These are phyloP conservation scores for Dioscorea alata DNA, from an alignment of 106 monocot species.

Conservation along the genomic window DNA sequence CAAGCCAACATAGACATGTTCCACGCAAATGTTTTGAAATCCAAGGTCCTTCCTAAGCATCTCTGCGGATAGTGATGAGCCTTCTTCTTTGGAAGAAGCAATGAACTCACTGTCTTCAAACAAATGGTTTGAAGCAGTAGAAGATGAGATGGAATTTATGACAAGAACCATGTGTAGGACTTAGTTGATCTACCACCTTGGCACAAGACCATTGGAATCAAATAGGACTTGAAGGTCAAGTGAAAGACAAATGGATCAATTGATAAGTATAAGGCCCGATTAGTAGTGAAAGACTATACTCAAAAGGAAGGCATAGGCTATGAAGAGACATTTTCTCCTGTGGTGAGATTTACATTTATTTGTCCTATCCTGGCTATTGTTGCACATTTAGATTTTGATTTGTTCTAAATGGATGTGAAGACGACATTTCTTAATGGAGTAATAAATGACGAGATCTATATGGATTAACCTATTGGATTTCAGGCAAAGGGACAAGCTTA, in stretches of 20 bases:
- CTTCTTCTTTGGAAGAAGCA: too few species aligned
- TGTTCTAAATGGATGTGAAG: not conserved
- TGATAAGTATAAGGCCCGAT: not conserved
- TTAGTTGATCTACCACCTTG: slow-evolving; percentile 1
- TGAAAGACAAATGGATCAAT: not conserved
- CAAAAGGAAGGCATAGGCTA: slow-evolving; percentile 1
- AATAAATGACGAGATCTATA: slow-evolving; percentile 2
- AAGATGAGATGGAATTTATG: slow-evolving; percentile 1
- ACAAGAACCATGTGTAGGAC: not conserved
- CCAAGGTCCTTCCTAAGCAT: too few species aligned
- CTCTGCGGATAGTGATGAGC: too few species aligned
- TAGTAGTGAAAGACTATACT: not conserved
- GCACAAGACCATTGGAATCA: slow-evolving; percentile 1
- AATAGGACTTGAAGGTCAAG: not conserved
- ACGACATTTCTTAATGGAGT: not conserved
- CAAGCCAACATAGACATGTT: too few species aligned
- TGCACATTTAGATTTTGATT: not conserved
- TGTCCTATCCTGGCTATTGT: not conserved
- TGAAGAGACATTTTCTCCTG: slow-evolving; percentile 6
- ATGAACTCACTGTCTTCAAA: too few species aligned
- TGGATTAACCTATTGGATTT: not conserved
- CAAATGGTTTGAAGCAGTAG: not conserved
- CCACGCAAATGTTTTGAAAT: too few species aligned
- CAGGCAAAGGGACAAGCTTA: not conserved
- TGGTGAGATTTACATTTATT: not conserved